phyloP scores from a whole-genome alignment of 2,329 filamentous ascomycete species.

The Nothophaeocryptopus gaeumannii region DNA sequence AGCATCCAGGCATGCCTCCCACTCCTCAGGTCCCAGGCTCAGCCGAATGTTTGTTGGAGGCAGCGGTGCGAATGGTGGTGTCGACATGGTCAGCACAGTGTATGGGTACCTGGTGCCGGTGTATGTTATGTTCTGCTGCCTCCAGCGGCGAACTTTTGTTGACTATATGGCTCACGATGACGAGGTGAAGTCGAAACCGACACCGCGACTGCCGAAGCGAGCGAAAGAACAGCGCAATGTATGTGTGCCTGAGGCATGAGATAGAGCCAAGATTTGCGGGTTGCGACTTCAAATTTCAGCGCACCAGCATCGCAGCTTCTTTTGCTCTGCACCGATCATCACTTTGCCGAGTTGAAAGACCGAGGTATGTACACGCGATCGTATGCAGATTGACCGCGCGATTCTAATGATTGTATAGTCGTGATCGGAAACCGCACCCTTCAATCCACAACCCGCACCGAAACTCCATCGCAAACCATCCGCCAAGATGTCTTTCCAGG shows the following conservation, averaged over 20 bases:
- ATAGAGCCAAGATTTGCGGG: constrained; percentile 4
- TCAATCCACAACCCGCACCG: constrained; percentile 27
- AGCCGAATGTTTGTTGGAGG: constrained; percentile 66
- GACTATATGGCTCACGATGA: constrained; percentile 3
- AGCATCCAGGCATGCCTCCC: constrained; percentile 72
- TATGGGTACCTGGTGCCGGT: neutral
- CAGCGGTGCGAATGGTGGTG: constrained; percentile 75
- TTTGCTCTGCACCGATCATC: constrained; percentile 46
- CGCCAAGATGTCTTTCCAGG: constrained; percentile 84
- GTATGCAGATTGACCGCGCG: neutral
- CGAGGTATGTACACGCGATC: constrained; percentile 21
- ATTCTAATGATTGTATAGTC: constrained; percentile 40
- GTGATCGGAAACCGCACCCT: constrained; percentile 45
- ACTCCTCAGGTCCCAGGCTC: constrained; percentile 66
- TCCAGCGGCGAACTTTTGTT: neutral
- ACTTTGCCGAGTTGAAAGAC: constrained; percentile 50
- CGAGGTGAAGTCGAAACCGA: constrained; percentile 2
- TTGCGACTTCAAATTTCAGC: constrained; percentile 14
- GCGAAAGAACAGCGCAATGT: too few relatives aligned
- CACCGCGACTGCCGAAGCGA: neutral
- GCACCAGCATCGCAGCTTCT: constrained; percentile 10
- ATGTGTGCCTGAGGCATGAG: neutral
- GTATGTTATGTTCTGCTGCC: constrained; percentile 5
- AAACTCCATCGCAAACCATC: constrained; percentile 28
- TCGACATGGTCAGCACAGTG: constrained; percentile 36